These are phyloP conservation scores for Auricularia heimuer DNA, from an alignment of 768 basidiomycete species.

Conservation along the genomic window DNA sequence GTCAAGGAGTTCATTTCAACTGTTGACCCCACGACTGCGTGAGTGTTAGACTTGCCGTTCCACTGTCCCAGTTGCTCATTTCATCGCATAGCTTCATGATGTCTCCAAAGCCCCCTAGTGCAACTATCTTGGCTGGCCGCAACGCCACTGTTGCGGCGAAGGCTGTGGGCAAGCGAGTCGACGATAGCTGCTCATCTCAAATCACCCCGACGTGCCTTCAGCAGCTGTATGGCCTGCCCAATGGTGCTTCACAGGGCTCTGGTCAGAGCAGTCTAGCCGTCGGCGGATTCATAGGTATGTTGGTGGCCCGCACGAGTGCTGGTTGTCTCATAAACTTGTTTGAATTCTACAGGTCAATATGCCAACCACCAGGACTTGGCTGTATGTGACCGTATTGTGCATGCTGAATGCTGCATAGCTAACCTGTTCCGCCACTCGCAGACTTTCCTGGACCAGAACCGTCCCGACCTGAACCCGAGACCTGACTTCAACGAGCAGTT, in stretches of 20 bases:
- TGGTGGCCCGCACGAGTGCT: background rate
- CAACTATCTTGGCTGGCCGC: background rate
- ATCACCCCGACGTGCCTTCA: background rate
- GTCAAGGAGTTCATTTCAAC: conserved; percentile 47
- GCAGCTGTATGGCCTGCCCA: background rate
- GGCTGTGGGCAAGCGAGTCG: background rate
- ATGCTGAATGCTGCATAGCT: background rate
- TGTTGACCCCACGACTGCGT: conserved; percentile 59
- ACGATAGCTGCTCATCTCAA: background rate
- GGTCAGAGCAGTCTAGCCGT: conserved; percentile 16
- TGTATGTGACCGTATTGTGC: conserved; percentile 1
- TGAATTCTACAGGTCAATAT: conserved; percentile 8
- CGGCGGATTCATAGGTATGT: conserved; percentile 7
- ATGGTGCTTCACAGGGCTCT: conserved; percentile 3
- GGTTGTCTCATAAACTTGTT: too few relatives aligned
- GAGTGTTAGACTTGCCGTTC: conserved; percentile 3
- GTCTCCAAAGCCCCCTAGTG: background rate
- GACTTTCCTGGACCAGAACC: conserved; percentile 6
- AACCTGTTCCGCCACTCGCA: background rate
- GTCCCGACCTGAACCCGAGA: conserved; percentile 12
- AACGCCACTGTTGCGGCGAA: background rate
- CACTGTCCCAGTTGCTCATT: background rate
- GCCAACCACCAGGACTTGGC: conserved; percentile 13
- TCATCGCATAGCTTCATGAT: background rate
- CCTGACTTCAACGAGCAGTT: conserved; percentile 13